Evolutionary conservation across 192 early-diverging fungal genomes (phyloP).

Genomic region (Podochytrium sp.): DNA sequence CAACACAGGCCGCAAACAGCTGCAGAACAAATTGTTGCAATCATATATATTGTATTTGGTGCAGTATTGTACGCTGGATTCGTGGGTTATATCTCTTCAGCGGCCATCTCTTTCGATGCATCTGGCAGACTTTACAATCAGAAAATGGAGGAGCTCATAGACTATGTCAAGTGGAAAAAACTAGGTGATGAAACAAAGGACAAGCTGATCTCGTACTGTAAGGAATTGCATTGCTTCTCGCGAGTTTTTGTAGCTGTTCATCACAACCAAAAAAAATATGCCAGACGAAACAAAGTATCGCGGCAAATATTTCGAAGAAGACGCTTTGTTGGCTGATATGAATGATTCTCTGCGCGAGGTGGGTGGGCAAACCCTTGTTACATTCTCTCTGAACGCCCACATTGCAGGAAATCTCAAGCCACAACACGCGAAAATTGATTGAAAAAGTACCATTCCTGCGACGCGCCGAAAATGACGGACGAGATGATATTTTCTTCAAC

Average conservation of each 20-base stretch:
- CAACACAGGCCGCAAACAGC: not conserved
- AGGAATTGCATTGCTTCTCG: no score
- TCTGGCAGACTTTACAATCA: conserved; percentile 10
- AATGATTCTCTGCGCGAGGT: conserved; percentile 14
- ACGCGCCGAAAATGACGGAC: conserved; percentile 43
- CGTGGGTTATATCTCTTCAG: conserved; percentile 1
- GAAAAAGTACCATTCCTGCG: conserved; percentile 51
- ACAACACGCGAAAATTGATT: conserved; percentile 47
- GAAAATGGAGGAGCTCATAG: conserved; percentile 14
- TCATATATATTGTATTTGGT: conserved; percentile 2
- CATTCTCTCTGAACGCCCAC: not conserved
- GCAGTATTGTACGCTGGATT: conserved; percentile 9
- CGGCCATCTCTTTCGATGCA: not conserved
- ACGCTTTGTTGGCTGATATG: conserved; percentile 9
- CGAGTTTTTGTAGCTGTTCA: no score
- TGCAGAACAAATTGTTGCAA: conserved; percentile 3
- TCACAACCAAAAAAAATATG: no score
- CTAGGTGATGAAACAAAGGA: conserved; percentile 1
- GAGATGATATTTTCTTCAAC: conserved; percentile 49
- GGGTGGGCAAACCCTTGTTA: not conserved
- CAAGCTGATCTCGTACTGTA: conserved; percentile 11
- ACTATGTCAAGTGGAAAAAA: conserved; percentile 19
- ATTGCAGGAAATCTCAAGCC: conserved; percentile 44
- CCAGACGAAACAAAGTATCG: conserved; percentile 23
- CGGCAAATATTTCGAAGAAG: conserved; percentile 24